phyloP scores from a whole-genome alignment of 1,284 basidiomycete genomes.

The Apiotrichum gamsii region DNA sequence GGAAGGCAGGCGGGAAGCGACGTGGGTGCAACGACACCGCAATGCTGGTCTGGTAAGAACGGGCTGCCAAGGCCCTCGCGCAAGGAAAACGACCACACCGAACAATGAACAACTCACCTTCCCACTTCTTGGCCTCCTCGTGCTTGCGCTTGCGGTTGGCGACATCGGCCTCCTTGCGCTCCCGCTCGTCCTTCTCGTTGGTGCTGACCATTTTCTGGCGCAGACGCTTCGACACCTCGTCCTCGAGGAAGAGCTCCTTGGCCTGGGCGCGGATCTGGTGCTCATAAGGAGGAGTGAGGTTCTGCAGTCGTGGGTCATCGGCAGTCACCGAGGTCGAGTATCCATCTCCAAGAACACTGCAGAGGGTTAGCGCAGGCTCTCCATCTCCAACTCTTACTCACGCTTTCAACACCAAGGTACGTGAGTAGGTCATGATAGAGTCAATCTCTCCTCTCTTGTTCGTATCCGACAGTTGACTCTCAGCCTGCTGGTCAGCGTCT shows the following conservation, averaged over 20 bases:
- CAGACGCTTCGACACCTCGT: conserved; percentile 50
- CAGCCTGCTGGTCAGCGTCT: conserved; percentile 34
- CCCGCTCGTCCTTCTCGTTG: conserved; percentile 54
- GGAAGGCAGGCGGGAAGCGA: too few relatives aligned
- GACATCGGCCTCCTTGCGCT: conserved; percentile 49
- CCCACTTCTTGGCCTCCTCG: conserved; percentile 53
- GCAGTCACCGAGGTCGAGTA: conserved; percentile 45
- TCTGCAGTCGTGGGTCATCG: conserved; percentile 44
- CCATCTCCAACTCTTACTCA: too few relatives aligned
- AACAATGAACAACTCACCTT: conserved; percentile 46
- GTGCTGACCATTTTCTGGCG: conserved; percentile 49
- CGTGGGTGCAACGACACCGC: too few relatives aligned
- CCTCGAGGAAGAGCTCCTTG: conserved; percentile 54
- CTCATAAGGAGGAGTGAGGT: conserved; percentile 48
- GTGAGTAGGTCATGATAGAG: conserved; percentile 44
- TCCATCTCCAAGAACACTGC: conserved; percentile 33
- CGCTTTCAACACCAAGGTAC: conserved; percentile 41
- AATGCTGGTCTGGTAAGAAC: conserved; percentile 9
- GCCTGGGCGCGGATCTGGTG: conserved; percentile 49
- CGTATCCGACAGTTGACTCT: conserved; percentile 39
- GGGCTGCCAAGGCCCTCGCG: neutral
- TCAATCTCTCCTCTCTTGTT: conserved; percentile 43
- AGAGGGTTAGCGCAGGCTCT: neutral
- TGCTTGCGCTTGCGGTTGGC: conserved; percentile 48
- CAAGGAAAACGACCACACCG: neutral